Base-by-base conservation (phyloP, 1,284 basidiomycete species). In the Meripilus lineatus region DNA sequence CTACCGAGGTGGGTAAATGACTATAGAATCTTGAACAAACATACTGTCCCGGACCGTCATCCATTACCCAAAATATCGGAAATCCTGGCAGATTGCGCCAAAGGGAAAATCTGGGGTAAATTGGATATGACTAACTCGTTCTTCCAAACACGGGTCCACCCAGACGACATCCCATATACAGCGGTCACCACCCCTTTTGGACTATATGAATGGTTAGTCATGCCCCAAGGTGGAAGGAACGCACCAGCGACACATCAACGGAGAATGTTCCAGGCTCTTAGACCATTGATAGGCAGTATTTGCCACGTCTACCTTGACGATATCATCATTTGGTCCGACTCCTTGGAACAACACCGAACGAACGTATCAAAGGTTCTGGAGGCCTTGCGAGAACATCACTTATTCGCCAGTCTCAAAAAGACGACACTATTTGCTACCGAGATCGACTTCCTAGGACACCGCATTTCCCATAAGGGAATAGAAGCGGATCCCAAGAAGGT, bases 221-320 rank as follows among this genome's bases (percentile, higher is more conserved):
- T 72, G 70, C 69, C 68, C 0, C 59, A 63, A 50, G 70, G 69
- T 0, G 50, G 60, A 10, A 44, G 55, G 3, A 71, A 72, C 42
- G 56, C 68, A 0, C 67, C 66, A 0, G 51, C 67, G 0, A 65
- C 61, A 0, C 66, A 70, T 40, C 69, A 71, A 40, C 50, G 57
- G 0, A 54, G 58, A 0, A 59, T 70, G 43, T 63, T 55, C 3
- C 30, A 45, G 6, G 62, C 67, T 0, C 54, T 72, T 0, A 50
- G 53, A 1, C 45, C 49, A 0, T 52, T 55, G 38, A 55, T 73
- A 23, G 67, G 69, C 7, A 38, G 54, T 1, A 61, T 67, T 40
- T 68, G 64, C 47, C 59, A 70, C 45, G 62, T 70, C 0, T 73
- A 72, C 45, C 48, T 74, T 0, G 68, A 75, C 47, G 61, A 74